Conservation (phyloP, 1,139 yeast species). For the Protomyces macrosporus region DNA sequence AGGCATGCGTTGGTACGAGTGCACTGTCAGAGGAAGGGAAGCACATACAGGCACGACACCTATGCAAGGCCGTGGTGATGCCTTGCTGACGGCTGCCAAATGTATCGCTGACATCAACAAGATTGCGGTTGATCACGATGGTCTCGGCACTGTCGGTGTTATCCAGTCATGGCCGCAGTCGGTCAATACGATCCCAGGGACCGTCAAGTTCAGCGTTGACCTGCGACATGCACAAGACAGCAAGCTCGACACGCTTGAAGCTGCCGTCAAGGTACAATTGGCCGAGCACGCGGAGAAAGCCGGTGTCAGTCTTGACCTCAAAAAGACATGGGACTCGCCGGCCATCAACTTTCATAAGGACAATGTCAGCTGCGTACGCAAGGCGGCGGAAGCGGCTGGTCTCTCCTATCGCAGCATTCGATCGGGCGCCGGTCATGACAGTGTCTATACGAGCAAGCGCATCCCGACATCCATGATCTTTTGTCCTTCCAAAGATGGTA, state of each 20-base stretch:
- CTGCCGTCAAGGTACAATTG: slow-evolving; percentile 44
- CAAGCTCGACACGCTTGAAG: slow-evolving; percentile 42
- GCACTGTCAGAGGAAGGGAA: slow-evolving; percentile 54
- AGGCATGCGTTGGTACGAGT: slow-evolving; percentile 58
- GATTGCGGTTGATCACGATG: slow-evolving; percentile 50
- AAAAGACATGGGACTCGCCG: slow-evolving; percentile 45
- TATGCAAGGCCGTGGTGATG: slow-evolving; percentile 56
- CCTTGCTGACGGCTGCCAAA: slow-evolving; percentile 53
- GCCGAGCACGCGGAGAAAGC: slow-evolving; percentile 40
- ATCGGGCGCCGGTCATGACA: slow-evolving; percentile 31
- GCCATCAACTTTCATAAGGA: slow-evolving; percentile 54
- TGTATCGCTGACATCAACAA: slow-evolving; percentile 55
- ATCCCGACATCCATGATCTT: slow-evolving; percentile 72
- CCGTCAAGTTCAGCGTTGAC: slow-evolving; percentile 55
- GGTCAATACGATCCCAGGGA: slow-evolving; percentile 67
- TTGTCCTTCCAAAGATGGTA: slow-evolving; percentile 66
- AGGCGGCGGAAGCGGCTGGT: neutral
- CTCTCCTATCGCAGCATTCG: neutral
- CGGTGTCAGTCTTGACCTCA: slow-evolving; percentile 44
- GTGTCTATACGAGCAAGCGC: slow-evolving; percentile 52
- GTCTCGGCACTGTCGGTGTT: slow-evolving; percentile 59
- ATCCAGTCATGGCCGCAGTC: slow-evolving; percentile 55
- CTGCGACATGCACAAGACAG: slow-evolving; percentile 53
- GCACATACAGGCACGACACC: slow-evolving; percentile 76
- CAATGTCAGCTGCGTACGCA: slow-evolving; percentile 40